A percentile compares a stretch with the other conserved stretches of the same genome.
phyloP scores from a whole-genome alignment of 1,284 basidiomycete genomes.

The Entoloma clypeatum region DNA sequence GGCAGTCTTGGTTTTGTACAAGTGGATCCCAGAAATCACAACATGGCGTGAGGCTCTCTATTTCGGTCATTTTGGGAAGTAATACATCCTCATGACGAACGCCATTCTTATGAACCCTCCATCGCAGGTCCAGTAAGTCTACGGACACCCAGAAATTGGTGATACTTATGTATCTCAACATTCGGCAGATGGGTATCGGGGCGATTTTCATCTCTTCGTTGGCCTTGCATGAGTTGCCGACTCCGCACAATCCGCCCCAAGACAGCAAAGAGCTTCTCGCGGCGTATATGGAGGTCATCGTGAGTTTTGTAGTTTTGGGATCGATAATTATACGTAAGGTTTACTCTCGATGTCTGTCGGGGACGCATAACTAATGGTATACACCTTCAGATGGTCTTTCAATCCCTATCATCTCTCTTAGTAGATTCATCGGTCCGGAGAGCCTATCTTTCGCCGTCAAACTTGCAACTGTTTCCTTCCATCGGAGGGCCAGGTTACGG shows the following conservation, averaged over 20 bases:
- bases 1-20: conserved; percentile 68
- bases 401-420: too few species aligned
- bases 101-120: conserved; percentile 4
- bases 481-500: too few species aligned
- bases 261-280: conserved; percentile 69
- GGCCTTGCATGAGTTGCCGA: conserved; percentile 65
- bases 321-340: conserved; percentile 85
- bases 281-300: conserved; percentile 71
- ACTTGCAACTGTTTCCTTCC: too few species aligned
- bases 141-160: background rate
- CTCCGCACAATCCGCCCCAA: conserved; percentile 52
- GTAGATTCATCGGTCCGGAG: too few species aligned
- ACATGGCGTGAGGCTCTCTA: conserved; percentile 81
- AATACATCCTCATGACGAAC: conserved; percentile 11
- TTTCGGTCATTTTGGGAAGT: conserved; percentile 78
- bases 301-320: conserved; percentile 78
- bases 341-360: too few species aligned
- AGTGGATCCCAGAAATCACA: conserved; percentile 80
- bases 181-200: conserved; percentile 67
- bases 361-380: too few species aligned
- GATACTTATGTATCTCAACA: conserved; percentile 2
- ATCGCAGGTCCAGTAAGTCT: conserved; percentile 51
- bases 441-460: too few species aligned
- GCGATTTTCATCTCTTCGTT: conserved; percentile 85
- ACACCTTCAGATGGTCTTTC: too few species aligned